Conservation (phyloP, 768 basidiomycete species). For the Mycena vitilis region DNA sequence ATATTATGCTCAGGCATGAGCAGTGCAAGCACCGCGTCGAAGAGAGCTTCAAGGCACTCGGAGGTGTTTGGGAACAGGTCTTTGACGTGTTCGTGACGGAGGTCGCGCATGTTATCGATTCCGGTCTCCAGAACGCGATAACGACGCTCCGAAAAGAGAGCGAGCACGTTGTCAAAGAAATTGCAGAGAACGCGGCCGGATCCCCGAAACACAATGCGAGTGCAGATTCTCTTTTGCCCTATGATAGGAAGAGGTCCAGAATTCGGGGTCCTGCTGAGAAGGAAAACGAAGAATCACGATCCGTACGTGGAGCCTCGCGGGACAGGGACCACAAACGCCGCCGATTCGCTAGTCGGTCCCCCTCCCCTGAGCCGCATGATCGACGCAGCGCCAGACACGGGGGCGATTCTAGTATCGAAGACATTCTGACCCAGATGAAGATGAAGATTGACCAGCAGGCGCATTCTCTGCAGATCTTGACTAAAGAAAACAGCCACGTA, state of each 20-base stretch:
- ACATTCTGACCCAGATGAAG: slow-evolving; percentile 59
- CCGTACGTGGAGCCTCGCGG: slow-evolving; percentile 22
- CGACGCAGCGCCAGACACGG: slow-evolving; percentile 14
- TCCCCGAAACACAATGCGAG: slow-evolving; percentile 19
- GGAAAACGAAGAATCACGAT: slow-evolving; percentile 28
- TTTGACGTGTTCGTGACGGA: slow-evolving; percentile 56
- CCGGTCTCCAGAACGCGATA: slow-evolving; percentile 47
- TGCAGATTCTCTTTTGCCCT: slow-evolving; percentile 5
- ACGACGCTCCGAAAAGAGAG: slow-evolving; percentile 46
- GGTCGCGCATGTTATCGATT: slow-evolving; percentile 53
- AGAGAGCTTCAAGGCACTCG: slow-evolving; percentile 52
- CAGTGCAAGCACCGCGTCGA: slow-evolving; percentile 57
- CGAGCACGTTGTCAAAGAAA: slow-evolving; percentile 33
- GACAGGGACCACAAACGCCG: slow-evolving; percentile 44
- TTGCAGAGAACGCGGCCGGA: slow-evolving; percentile 25
- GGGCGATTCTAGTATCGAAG: slow-evolving; percentile 41
- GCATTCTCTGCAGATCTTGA: slow-evolving; percentile 53
- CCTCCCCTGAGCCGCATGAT: slow-evolving; percentile 28
- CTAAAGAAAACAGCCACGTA: slow-evolving; percentile 63
- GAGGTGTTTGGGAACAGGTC: slow-evolving; percentile 58
- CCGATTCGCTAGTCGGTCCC: slow-evolving; percentile 37
- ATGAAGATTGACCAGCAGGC: slow-evolving; percentile 62
- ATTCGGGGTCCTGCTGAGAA: slow-evolving; percentile 29
- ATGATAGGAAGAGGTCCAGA: slow-evolving; percentile 32
- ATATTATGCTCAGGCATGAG: slow-evolving; percentile 55